Percentiles rank a stretch among this genome's conserved stretches.
phyloP scores from a whole-genome alignment of 441 rosid species.

The Oxalis stricta region DNA sequence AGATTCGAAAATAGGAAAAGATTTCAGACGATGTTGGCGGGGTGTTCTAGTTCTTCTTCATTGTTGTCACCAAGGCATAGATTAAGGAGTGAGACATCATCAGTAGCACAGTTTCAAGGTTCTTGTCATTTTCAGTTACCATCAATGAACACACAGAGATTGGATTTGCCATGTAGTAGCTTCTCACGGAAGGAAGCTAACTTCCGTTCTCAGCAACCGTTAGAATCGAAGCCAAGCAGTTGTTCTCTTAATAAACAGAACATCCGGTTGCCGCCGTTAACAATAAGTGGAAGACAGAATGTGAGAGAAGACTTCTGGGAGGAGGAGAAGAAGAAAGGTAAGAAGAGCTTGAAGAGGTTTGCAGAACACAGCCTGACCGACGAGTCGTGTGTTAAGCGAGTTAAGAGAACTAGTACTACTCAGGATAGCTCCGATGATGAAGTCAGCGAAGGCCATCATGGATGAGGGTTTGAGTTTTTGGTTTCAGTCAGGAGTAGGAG shows the following conservation, averaged over 20 bases:
- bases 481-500: constrained; percentile 50
- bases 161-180: constrained; percentile 82
- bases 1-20: constrained; percentile 23
- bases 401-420: constrained; percentile 50
- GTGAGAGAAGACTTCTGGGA: constrained; percentile 72
- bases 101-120: constrained; percentile 64
- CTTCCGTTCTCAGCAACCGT: constrained; percentile 50
- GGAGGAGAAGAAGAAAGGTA: too few relatives aligned
- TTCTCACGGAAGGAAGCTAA: constrained; percentile 67
- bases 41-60: constrained; percentile 92
- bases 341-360: constrained; percentile 73
- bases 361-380: constrained; percentile 48
- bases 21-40: constrained; percentile 91
- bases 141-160: constrained; percentile 91
- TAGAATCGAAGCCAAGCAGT: constrained; percentile 40
- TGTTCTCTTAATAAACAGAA: constrained; percentile 74
- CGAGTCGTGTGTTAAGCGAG: constrained; percentile 43
- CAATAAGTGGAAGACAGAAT: constrained; percentile 34
- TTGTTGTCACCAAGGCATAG: constrained; percentile 92
- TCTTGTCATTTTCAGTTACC: constrained; percentile 66
- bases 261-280: constrained; percentile 77
- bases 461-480: constrained; percentile 44
- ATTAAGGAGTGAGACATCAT: constrained; percentile 67
- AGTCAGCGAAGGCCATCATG: constrained; percentile 29
- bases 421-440: constrained; percentile 14